A percentile compares a stretch with the other conserved stretches of the same genome.
Conservation (phyloP, 371 early-diverging fungal species). For the Rhizopus microsporus region DNA sequence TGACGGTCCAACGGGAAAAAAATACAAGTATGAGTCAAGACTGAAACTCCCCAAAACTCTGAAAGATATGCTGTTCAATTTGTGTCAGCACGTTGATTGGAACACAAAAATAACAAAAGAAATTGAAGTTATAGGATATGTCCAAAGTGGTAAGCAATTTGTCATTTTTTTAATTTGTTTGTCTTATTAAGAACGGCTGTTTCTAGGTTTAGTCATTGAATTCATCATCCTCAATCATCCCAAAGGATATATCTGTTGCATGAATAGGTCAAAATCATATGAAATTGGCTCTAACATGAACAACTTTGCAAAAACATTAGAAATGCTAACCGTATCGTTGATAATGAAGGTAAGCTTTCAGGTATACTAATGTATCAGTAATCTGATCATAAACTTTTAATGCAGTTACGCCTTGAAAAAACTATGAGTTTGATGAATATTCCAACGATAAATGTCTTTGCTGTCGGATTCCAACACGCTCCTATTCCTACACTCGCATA, state of each 20-base stretch:
- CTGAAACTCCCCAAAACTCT: slow-evolving; percentile 3
- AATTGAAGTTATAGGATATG: slow-evolving; percentile 6
- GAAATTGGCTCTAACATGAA: slow-evolving; percentile 5
- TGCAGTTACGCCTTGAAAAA: slow-evolving; percentile 2
- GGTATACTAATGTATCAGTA: not conserved
- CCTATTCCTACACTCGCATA: not conserved
- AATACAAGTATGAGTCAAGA: slow-evolving; percentile 1
- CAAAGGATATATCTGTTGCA: slow-evolving; percentile 3
- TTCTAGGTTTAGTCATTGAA: not conserved
- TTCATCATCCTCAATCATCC: slow-evolving; percentile 2
- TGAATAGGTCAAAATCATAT: slow-evolving; percentile 6
- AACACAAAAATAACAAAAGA: not conserved
- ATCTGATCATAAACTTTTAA: slow-evolving; percentile 2
- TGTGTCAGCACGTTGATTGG: not conserved
- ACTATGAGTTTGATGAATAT: slow-evolving; percentile 1
- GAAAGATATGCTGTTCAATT: slow-evolving; percentile 4
- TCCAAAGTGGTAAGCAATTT: slow-evolving; percentile 2
- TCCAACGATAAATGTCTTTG: not conserved
- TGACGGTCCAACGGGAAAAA: slow-evolving; percentile 2
- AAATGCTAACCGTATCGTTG: not conserved
- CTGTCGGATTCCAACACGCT: slow-evolving; percentile 1
- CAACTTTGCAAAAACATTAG: slow-evolving; percentile 2
- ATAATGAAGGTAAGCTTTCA: slow-evolving; percentile 1
- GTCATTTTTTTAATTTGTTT: not conserved
- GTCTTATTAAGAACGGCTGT: not conserved